Evolutionary conservation across 805 yeast species (phyloP).

Genomic region (Nakazawaea populi): DNA sequence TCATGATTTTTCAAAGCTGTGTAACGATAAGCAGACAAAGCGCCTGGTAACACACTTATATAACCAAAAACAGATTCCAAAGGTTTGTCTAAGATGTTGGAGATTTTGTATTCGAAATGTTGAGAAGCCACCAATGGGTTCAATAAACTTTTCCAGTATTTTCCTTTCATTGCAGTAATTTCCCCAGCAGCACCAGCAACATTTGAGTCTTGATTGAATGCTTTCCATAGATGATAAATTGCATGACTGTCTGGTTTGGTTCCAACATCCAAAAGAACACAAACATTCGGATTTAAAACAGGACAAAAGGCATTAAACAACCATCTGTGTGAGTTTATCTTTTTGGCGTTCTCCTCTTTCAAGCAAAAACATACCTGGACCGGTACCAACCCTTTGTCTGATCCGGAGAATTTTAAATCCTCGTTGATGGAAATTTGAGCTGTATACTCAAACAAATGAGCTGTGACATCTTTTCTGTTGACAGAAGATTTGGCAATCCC

Average conservation of each 20-base stretch:
- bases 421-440: constrained; percentile 92
- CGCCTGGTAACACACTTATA: constrained; percentile 93
- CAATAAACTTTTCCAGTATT: constrained; percentile 69
- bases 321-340: constrained; percentile 98
- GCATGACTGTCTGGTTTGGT: constrained; percentile 89
- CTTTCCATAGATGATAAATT: constrained; percentile 92
- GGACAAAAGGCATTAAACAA: constrained; percentile 94
- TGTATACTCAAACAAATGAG: constrained; percentile 93
- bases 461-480: constrained; percentile 84
- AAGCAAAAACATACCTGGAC: constrained; percentile 90
- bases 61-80: constrained; percentile 93
- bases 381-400: constrained; percentile 86
- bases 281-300: constrained; percentile 83
- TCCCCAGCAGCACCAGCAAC: constrained; percentile 99
- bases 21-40: constrained; percentile 90
- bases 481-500: constrained; percentile 95
- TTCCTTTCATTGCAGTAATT: constrained; percentile 92
- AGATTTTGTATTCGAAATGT: constrained; percentile 93
- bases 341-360: constrained; percentile 88
- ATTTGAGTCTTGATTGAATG: constrained; percentile 91
- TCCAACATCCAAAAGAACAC: constrained; percentile 92
- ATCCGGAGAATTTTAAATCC: constrained; percentile 83
- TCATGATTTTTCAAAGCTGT: constrained; percentile 63
- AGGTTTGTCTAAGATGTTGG: constrained; percentile 92
- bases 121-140: constrained; percentile 96